phyloP scores from a whole-genome alignment of 805 yeast species.

The Komagataella phaffii region DNA sequence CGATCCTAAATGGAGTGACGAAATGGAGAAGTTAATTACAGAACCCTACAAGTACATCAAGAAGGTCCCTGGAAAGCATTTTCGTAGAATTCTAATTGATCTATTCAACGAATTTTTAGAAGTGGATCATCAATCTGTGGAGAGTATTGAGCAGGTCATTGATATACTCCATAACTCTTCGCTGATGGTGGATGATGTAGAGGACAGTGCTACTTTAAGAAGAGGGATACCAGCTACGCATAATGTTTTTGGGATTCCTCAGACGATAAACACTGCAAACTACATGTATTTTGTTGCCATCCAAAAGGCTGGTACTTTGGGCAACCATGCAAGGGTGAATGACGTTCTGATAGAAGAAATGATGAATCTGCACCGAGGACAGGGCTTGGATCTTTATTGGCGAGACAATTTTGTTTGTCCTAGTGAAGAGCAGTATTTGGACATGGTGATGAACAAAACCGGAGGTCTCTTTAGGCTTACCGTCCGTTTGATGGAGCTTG shows the following conservation, averaged over 20 bases:
- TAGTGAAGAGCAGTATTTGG: slow-evolving; percentile 45
- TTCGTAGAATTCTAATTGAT: slow-evolving; percentile 32
- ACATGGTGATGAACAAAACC: slow-evolving; percentile 80
- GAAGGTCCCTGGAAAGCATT: slow-evolving; percentile 40
- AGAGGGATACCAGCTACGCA: slow-evolving; percentile 79
- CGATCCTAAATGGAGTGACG: slow-evolving; percentile 12
- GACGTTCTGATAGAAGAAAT: slow-evolving; percentile 55
- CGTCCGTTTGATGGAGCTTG: slow-evolving; percentile 42
- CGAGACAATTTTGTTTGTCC: slow-evolving; percentile 54
- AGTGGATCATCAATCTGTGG: slow-evolving; percentile 24
- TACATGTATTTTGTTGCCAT: slow-evolving; percentile 70
- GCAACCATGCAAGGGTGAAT: slow-evolving; percentile 14
- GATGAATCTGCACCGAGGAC: slow-evolving; percentile 77
- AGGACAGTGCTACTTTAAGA: slow-evolving; percentile 59
- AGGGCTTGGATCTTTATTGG: slow-evolving; percentile 84
- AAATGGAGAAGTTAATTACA: slow-evolving; percentile 15
- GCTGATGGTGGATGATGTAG: slow-evolving; percentile 75
- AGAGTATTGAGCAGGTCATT: slow-evolving; percentile 30
- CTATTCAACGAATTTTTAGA: slow-evolving; percentile 40
- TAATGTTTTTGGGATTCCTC: slow-evolving; percentile 59
- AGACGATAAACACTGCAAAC: slow-evolving; percentile 73
- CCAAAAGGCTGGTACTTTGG: slow-evolving; percentile 26
- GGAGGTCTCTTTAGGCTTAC: slow-evolving; percentile 81
- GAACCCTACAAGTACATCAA: slow-evolving; percentile 39
- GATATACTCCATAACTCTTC: slow-evolving; percentile 55